A percentile compares a stretch with the other conserved stretches of the same genome.
phyloP scores from a whole-genome alignment of 352 stramenopile genomes.

The Phytophthora citricola region DNA sequence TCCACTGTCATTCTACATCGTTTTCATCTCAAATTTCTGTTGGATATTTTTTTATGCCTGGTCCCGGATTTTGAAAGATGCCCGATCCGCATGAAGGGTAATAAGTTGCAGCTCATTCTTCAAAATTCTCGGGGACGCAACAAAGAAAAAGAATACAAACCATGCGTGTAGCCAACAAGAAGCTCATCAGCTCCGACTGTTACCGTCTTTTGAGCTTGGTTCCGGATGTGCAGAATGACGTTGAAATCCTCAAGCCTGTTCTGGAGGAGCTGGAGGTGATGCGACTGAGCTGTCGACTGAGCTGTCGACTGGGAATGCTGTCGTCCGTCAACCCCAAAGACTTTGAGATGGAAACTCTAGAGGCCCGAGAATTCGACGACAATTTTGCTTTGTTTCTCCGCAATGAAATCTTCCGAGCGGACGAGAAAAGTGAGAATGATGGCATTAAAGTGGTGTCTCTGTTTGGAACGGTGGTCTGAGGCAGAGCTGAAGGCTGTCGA shows the following conservation, averaged over 20 bases:
- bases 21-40: too few species aligned
- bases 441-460: constrained; percentile 49
- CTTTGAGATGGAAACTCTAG: constrained; percentile 60
- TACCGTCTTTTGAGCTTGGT: constrained; percentile 68
- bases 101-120: too few species aligned
- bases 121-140: too few species aligned
- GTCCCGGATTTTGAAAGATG: too few species aligned
- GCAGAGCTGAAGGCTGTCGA: too few species aligned
- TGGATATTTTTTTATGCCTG: too few species aligned
- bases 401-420: constrained; percentile 46
- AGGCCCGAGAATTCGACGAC: constrained; percentile 62
- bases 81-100: too few species aligned
- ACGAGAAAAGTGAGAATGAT: constrained; percentile 7
- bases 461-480: constrained; percentile 44
- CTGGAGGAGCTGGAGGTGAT: constrained; percentile 74
- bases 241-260: constrained; percentile 72
- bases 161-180: too few species aligned
- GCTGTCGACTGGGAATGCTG: constrained; percentile 59
- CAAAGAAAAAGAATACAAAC: too few species aligned
- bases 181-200: constrained; percentile 34
- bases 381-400: constrained; percentile 70
- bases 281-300: constrained; percentile 36
- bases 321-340: constrained; percentile 53
- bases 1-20: too few species aligned
- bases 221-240: constrained; percentile 67